Conservation (phyloP, 208 protist species). For the Leishmania lainsoni region DNA sequence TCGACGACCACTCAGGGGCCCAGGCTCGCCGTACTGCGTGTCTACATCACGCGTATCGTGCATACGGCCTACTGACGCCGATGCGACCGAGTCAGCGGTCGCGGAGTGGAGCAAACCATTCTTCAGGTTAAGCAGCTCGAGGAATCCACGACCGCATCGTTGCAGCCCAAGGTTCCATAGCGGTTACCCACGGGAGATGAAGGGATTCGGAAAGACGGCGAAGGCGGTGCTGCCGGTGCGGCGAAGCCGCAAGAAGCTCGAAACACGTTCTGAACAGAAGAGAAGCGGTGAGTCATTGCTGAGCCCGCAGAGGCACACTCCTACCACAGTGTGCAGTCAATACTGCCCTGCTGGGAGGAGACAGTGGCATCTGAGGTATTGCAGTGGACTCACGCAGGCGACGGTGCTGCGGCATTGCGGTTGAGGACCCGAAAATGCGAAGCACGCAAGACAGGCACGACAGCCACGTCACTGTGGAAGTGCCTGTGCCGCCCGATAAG, state of each 20-base stretch:
- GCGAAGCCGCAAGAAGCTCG: too few relatives aligned
- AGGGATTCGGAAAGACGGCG: too few relatives aligned
- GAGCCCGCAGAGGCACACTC: too few relatives aligned
- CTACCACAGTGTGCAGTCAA: too few relatives aligned
- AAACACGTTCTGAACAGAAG: too few relatives aligned
- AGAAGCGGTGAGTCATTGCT: too few relatives aligned
- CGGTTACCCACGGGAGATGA: too few relatives aligned
- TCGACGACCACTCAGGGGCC: too few relatives aligned
- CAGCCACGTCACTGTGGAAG: not conserved
- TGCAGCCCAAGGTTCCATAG: not conserved
- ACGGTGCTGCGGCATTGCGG: conserved; percentile 14
- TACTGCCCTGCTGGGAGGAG: not conserved
- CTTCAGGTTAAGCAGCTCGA: not conserved
- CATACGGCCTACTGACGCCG: not conserved
- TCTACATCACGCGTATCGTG: not conserved
- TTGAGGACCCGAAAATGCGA: conserved; percentile 10
- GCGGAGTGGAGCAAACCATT: not conserved
- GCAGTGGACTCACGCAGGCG: not conserved
- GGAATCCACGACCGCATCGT: too few relatives aligned
- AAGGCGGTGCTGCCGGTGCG: too few relatives aligned
- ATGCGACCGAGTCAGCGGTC: too few relatives aligned
- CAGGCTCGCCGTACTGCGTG: not conserved
- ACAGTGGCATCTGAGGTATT: not conserved
- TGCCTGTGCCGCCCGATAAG: not conserved
- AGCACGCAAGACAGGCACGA: conserved; percentile 4